Evolutionary conservation across 352 stramenopile genomes (phyloP).

Genomic region (Globisporangium camurandrum): DNA sequence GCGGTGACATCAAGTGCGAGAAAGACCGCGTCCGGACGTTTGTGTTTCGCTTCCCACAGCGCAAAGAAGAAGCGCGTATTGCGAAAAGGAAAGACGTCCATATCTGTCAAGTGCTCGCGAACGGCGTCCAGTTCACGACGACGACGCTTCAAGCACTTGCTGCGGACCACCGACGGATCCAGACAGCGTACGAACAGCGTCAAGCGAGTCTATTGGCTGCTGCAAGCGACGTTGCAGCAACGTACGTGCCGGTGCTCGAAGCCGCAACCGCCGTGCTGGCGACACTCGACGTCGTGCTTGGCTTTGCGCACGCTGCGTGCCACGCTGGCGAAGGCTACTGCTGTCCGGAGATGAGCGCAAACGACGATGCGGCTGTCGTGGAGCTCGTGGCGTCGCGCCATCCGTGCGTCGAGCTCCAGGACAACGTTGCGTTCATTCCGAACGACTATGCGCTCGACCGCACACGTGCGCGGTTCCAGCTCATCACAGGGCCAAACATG

Average conservation of each 20-base stretch:
- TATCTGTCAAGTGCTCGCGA: conserved; percentile 94
- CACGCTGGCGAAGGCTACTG: conserved; percentile 84
- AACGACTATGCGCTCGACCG: conserved; percentile 94
- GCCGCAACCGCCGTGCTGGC: conserved; percentile 79
- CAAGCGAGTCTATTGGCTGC: conserved; percentile 88
- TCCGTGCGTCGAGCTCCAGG: conserved; percentile 98
- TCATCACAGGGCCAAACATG: conserved; percentile 99
- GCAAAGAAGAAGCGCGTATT: conserved; percentile 90
- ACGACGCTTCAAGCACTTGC: conserved; percentile 85
- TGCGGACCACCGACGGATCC: conserved; percentile 76
- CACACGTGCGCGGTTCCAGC: conserved; percentile 83
- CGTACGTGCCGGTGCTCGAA: conserved; percentile 95
- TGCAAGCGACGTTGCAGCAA: conserved; percentile 92
- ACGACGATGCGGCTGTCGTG: conserved; percentile 59
- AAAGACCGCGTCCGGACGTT: conserved; percentile 87
- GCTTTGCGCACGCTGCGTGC: conserved; percentile 92
- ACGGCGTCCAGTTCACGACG: conserved; percentile 97
- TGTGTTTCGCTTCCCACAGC: conserved; percentile 92
- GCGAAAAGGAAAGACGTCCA: conserved; percentile 83
- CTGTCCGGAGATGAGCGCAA: conserved; percentile 45
- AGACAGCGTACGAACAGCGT: conserved; percentile 88
- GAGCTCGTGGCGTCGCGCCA: conserved; percentile 89
- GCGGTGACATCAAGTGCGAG: conserved; percentile 89
- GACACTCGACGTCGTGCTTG: conserved; percentile 93
- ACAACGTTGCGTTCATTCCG: conserved; percentile 94